Base-by-base conservation (phyloP, 306 rosid species). In the Parietaria judaica region DNA sequence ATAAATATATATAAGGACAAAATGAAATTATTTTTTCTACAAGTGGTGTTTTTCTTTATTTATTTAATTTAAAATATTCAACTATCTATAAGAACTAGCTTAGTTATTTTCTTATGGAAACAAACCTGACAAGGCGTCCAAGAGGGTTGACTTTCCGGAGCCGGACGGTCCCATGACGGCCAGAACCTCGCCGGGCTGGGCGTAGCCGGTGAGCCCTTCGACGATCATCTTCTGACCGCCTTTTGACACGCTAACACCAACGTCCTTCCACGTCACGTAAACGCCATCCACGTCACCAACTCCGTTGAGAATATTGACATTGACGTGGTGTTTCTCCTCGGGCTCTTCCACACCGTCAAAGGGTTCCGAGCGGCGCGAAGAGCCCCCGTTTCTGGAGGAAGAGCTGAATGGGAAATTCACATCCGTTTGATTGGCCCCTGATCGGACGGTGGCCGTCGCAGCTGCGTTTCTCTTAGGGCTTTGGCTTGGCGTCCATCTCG, bases 151-250 rank as follows among this genome's bases (percentile, higher is more conserved):
- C 36, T 87, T 87, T 58, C 94, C 94, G 60, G 46, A 84, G 16
- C 96, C 89, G 48, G 94, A 84, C 69, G 89, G 92, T 39, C 96
- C 96, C 94, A 88, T 85, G 14, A 88, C 77, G 16, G 96, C 94
- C 65, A 88, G 62, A 11, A 83, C 71, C 63, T 79, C 71, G 2
- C 87, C 96, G 9, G 85, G 86, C 6, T 72, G 72, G 52, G 89
- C 96, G 71, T 70, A 87, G 14, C 84, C 80, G 3, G 79, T 84
- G 0, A 78, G 43, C n/a, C 58, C 75, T 51, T 81, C 62, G 35
- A 78, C 63, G 4, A 76, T 76, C 61, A 45, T 11, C 60, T 53
- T 61, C 6, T 63, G 58, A 7, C 70, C 70, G 4, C 66, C 62
- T 46, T 47, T 61, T 3, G 66, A 15, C 9, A 76, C 82, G 2